Evolutionary conservation across 2,329 filamentous ascomycete genomes (phyloP).

Genomic region (Incumbomyces delicatus): DNA sequence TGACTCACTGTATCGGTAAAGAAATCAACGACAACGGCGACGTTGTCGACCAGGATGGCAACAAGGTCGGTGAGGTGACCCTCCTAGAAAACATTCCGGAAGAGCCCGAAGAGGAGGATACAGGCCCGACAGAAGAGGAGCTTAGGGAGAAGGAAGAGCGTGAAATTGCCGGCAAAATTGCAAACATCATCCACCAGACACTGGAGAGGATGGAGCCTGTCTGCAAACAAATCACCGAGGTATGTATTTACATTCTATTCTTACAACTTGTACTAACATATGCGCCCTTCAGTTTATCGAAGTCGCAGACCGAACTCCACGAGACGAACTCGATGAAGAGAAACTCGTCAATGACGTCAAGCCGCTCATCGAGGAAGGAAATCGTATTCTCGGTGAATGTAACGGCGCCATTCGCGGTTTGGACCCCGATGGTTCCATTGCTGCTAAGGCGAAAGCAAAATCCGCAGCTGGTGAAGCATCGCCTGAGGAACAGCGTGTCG

Average conservation of each 20-base stretch:
- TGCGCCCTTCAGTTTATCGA: slow-evolving; percentile 55
- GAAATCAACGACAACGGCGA: slow-evolving; percentile 42
- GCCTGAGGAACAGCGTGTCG: slow-evolving; percentile 74
- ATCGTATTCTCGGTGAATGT: slow-evolving; percentile 71
- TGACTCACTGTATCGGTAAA: slow-evolving; percentile 33
- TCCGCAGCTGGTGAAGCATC: slow-evolving; percentile 64
- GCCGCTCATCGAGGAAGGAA: slow-evolving; percentile 74
- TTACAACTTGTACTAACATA: slow-evolving; percentile 21
- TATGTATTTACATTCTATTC: slow-evolving; percentile 31
- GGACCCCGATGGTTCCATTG: slow-evolving; percentile 79
- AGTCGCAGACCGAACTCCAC: slow-evolving; percentile 65
- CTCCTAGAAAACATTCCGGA: slow-evolving; percentile 50
- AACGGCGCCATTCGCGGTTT: slow-evolving; percentile 80
- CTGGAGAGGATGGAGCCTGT: slow-evolving; percentile 77
- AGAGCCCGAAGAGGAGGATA: slow-evolving; percentile 32
- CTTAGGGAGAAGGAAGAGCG: slow-evolving; percentile 54
- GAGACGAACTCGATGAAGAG: slow-evolving; percentile 85
- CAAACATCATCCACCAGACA: slow-evolving; percentile 61
- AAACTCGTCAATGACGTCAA: slow-evolving; percentile 76
- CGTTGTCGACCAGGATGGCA: slow-evolving; percentile 49
- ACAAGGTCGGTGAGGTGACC: slow-evolving; percentile 54
- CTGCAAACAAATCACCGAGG: slow-evolving; percentile 74
- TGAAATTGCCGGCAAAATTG: slow-evolving; percentile 70
- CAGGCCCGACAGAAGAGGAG: slow-evolving; percentile 33
- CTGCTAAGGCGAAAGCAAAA: slow-evolving; percentile 74